Evolutionary conservation across 257 asterid species (phyloP), one percentile per base, ranked within the genome.

Genomic region (Lycium barbarum): DNA sequence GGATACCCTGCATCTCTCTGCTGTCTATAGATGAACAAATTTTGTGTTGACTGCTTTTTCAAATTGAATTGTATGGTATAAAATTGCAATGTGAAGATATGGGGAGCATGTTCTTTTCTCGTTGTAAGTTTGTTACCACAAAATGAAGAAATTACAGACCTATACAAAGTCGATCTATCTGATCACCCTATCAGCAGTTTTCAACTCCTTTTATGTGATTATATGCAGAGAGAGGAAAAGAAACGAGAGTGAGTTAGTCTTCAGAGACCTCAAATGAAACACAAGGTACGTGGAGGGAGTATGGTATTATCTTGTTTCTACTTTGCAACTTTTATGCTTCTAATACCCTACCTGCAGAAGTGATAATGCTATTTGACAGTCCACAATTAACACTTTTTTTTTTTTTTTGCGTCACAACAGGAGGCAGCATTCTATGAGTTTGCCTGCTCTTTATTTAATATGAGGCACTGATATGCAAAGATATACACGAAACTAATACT

Each of bases 231-330:
- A 90, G 99, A 96, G 84, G 98, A 96, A 93, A 96, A 93, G 87
- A 96, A 96, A 87, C 91, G 99, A 80, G 98, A 94, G 98, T 81
- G 99, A 96, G 93, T 96, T 88, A 87, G 88, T 89, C 96, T 96
- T 86, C 98, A 96, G 88, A 93, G 98, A 88, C 88, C 93, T 84
- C 99, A 94, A 84, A 83, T 96, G 95, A 92, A 92, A 88, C 93
- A 96, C 87, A 96, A 94, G 98, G 99, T 94, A 92, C 84, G 91
- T 49, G 33, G 33, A 26, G 33, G 18, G 38, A 45, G 66, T 51
- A 76, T 36, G 58, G 53, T 83, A 40, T 74, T 58, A 49, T 51
- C 81, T 71, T 74, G 45, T 74, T 74, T 12, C 40, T 22, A 22
- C 14, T 22, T 74, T 49, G 62, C 62, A 49, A 74, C 45, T 74